These are phyloP conservation scores for Solanum rostratum DNA, from an alignment of 257 asterid genomes.

Conservation along the genomic window DNA sequence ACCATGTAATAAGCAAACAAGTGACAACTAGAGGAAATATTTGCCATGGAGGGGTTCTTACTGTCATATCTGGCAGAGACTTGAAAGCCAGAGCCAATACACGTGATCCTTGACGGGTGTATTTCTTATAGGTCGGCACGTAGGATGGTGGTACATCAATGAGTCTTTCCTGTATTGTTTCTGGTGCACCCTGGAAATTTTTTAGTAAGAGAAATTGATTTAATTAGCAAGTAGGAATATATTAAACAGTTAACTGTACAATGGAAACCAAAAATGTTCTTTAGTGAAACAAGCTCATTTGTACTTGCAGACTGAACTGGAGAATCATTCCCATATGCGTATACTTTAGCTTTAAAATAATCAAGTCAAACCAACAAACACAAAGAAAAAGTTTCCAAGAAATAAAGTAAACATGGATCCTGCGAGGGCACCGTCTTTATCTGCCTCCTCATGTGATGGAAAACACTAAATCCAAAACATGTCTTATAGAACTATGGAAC, in stretches of 20 bases:
- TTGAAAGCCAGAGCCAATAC: slow-evolving; percentile 91
- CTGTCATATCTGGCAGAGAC: slow-evolving; percentile 94
- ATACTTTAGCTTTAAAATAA: not conserved
- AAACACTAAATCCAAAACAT: not conserved
- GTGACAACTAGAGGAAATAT: not conserved
- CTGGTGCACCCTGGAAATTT: slow-evolving; percentile 90
- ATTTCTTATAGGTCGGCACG: slow-evolving; percentile 67
- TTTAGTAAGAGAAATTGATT: not conserved
- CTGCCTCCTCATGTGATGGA: not conserved
- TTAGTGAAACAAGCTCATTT: not conserved
- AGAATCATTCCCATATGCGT: not conserved
- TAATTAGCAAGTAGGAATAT: not conserved
- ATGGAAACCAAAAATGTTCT: not conserved
- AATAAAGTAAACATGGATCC: not conserved
- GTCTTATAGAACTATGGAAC: not conserved
- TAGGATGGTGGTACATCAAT: slow-evolving; percentile 72
- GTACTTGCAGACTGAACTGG: not conserved
- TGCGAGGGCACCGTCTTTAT: not conserved
- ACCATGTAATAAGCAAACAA: not conserved
- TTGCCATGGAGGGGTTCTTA: slow-evolving; percentile 22
- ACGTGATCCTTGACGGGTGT: slow-evolving; percentile 98
- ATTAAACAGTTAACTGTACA: not conserved
- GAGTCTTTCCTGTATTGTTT: slow-evolving; percentile 95
- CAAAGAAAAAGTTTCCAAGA: not conserved
- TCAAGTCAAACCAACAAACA: not conserved